phyloP scores from a whole-genome alignment of 1,284 basidiomycete genomes.

The Xanthoconium separans region DNA sequence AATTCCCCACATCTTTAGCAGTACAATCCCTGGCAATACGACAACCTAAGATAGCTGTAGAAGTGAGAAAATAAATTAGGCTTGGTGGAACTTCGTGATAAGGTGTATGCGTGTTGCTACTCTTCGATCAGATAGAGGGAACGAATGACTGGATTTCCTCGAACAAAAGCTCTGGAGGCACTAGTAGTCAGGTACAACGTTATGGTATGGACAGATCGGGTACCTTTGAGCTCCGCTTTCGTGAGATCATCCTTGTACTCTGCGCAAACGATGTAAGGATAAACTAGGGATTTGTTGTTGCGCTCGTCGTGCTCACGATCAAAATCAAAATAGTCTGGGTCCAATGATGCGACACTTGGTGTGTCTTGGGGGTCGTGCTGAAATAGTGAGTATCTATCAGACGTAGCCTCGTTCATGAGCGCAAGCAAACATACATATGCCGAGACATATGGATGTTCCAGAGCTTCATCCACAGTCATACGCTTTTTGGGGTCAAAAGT shows the following conservation, averaged over 20 bases:
- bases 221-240: slow-evolving; percentile 71
- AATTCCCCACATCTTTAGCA: slow-evolving; percentile 1
- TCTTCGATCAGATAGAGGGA: slow-evolving; percentile 45
- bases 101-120: not conserved
- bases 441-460: slow-evolving; percentile 73
- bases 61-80: not conserved
- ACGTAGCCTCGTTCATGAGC: not conserved
- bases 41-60: not conserved
- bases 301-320: slow-evolving; percentile 50
- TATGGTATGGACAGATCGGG: slow-evolving; percentile 15
- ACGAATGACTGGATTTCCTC: slow-evolving; percentile 69
- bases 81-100: not conserved
- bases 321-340: slow-evolving; percentile 85
- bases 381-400: slow-evolving; percentile 6
- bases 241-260: slow-evolving; percentile 76
- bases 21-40: not conserved
- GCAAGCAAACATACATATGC: slow-evolving; percentile 48
- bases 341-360: slow-evolving; percentile 69
- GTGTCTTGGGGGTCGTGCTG: slow-evolving; percentile 88
- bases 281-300: not conserved
- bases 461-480: slow-evolving; percentile 81
- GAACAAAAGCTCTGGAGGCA: slow-evolving; percentile 48
- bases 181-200: slow-evolving; percentile 22
- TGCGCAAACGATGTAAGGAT: slow-evolving; percentile 29
- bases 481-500: slow-evolving; percentile 88